These are phyloP conservation scores for Coprinopsis strossmayeri DNA, from an alignment of 768 basidiomycete species.

Conservation along the genomic window DNA sequence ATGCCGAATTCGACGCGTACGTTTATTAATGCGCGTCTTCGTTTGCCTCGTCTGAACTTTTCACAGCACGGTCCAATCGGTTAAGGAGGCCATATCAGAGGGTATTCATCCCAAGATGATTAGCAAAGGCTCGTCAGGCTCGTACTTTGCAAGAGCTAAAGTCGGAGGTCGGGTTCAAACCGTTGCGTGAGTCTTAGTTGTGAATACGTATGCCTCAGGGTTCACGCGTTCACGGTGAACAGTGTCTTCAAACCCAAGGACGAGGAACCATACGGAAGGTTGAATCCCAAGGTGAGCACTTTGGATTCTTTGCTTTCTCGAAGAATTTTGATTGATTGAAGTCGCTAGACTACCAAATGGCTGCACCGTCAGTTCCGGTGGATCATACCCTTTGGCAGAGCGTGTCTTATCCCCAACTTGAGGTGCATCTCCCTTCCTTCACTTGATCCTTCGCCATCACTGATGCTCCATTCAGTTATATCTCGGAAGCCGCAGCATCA, in stretches of 20 bases:
- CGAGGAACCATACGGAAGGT: constrained; percentile 81
- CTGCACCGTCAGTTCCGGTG: constrained; percentile 82
- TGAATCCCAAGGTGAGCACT: constrained; percentile 71
- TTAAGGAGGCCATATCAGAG: constrained; percentile 61
- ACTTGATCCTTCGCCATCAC: background rate
- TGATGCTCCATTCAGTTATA: constrained; percentile 51
- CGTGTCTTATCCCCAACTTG: constrained; percentile 84
- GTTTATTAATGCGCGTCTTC: constrained; percentile 17
- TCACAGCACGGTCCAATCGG: constrained; percentile 52
- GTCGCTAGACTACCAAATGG: constrained; percentile 76
- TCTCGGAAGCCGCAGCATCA: constrained; percentile 86
- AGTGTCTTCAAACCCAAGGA: constrained; percentile 93
- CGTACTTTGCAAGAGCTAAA: constrained; percentile 86
- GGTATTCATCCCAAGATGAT: constrained; percentile 92
- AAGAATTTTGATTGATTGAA: background rate
- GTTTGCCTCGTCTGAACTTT: background rate
- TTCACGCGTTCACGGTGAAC: background rate
- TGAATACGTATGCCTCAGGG: background rate
- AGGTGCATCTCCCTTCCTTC: constrained; percentile 39
- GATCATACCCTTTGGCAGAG: constrained; percentile 86
- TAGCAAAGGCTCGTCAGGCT: constrained; percentile 81
- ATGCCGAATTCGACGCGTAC: constrained; percentile 65
- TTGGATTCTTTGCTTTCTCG: background rate
- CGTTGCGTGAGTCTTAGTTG: constrained; percentile 56
- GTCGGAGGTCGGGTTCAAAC: constrained; percentile 71